Percentiles rank a stretch among this genome's conserved stretches.
phyloP scores from a whole-genome alignment of 2,329 filamentous ascomycete species.

The Phyllosticta citriasiana region DNA sequence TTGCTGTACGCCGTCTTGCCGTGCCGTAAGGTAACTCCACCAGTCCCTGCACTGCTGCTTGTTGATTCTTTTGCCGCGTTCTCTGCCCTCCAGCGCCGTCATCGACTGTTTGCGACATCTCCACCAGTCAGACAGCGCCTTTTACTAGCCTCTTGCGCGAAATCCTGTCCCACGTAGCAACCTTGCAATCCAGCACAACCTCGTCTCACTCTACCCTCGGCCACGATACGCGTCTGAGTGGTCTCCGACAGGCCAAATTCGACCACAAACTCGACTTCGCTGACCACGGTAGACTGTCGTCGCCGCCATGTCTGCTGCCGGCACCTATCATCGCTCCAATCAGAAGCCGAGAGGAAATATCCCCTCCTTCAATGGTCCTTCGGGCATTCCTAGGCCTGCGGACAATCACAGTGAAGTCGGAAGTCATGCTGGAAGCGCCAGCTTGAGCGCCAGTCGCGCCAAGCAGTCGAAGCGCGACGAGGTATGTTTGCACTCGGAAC shows the following conservation, averaged over 20 bases:
- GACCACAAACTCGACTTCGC: neutral
- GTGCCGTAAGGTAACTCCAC: neutral
- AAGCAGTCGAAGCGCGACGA: constrained; percentile 98
- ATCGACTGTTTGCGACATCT: neutral
- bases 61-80: neutral
- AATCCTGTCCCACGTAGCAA: constrained; percentile 1
- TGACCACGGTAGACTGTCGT: neutral
- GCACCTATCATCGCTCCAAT: constrained; percentile 61
- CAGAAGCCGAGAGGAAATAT: constrained; percentile 53
- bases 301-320: constrained; percentile 46
- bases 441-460: constrained; percentile 84
- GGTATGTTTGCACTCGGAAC: constrained; percentile 46
- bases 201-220: neutral
- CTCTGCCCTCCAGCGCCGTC: neutral
- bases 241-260: neutral
- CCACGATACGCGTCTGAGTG: neutral
- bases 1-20: neutral
- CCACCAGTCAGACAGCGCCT: neutral
- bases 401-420: constrained; percentile 10
- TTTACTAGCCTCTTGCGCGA: neutral
- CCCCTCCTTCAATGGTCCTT: constrained; percentile 55
- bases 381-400: constrained; percentile 58
- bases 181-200: neutral
- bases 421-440: constrained; percentile 48
- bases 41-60: neutral